phyloP scores from a whole-genome alignment of 306 rosid genomes.

The Dicorynia guianensis region DNA sequence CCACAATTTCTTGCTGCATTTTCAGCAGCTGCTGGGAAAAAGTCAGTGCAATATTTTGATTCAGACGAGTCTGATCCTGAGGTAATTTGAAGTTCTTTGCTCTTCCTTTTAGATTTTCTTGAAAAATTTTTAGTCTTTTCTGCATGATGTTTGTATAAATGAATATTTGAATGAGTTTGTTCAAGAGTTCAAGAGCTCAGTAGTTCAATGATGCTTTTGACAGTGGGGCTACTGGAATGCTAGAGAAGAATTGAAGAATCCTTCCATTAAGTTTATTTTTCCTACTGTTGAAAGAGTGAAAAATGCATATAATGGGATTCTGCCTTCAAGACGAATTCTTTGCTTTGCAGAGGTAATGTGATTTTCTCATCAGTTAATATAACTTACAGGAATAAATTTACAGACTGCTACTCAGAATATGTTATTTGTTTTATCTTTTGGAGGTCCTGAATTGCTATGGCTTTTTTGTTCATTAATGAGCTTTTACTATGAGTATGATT shows the following conservation, averaged over 20 bases:
- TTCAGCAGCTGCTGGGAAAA: constrained; percentile 84
- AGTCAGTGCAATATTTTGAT: constrained; percentile 64
- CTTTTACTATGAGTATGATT: neutral
- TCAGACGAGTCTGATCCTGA: constrained; percentile 90
- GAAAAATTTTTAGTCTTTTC: constrained; percentile 32
- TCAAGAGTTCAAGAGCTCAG: constrained; percentile 41
- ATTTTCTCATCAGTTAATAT: constrained; percentile 20
- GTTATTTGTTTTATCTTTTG: no score
- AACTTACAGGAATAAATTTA: constrained; percentile 19
- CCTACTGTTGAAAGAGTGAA: constrained; percentile 83
- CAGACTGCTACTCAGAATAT: constrained; percentile 4
- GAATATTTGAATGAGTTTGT: constrained; percentile 8
- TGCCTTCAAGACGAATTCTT: constrained; percentile 73
- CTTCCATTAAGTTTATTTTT: constrained; percentile 72
- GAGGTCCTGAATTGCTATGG: neutral
- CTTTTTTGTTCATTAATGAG: constrained; percentile 4
- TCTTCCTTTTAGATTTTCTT: constrained; percentile 19
- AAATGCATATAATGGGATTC: constrained; percentile 58
- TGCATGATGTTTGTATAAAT: constrained; percentile 7
- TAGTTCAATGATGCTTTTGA: constrained; percentile 43
- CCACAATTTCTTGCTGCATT: constrained; percentile 75
- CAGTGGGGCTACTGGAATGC: constrained; percentile 92
- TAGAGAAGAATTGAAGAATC: constrained; percentile 66
- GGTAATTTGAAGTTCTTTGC: constrained; percentile 47
- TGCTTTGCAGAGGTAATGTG: constrained; percentile 80